phyloP scores from a whole-genome alignment of 2,329 filamentous ascomycete genomes.

The Exophiala calicioides region DNA sequence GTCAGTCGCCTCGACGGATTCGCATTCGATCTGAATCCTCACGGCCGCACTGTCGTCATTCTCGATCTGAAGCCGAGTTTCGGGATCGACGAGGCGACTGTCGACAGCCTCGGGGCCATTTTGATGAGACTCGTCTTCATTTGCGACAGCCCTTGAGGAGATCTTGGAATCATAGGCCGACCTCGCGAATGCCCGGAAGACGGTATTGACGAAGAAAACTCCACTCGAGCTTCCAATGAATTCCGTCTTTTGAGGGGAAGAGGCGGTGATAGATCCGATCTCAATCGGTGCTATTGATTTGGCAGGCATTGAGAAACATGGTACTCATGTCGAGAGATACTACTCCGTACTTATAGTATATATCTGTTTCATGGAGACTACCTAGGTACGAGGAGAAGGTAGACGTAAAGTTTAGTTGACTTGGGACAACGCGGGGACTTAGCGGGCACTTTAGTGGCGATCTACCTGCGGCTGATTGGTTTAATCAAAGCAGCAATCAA shows the following conservation, averaged over 20 bases:
- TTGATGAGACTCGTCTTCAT: slow-evolving; percentile 17
- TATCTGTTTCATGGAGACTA: too few species aligned
- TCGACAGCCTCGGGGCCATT: slow-evolving; percentile 9
- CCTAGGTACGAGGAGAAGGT: too few species aligned
- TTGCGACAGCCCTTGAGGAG: neutral
- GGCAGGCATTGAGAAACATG: too few species aligned
- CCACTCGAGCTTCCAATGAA: slow-evolving; percentile 55
- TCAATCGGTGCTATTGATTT: slow-evolving; percentile 13
- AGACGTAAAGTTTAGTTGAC: too few species aligned
- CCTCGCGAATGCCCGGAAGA: slow-evolving; percentile 50
- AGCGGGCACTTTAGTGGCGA: too few species aligned
- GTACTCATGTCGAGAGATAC: too few species aligned
- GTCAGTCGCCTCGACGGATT: neutral
- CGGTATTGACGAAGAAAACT: slow-evolving; percentile 55
- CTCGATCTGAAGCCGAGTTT: slow-evolving; percentile 5
- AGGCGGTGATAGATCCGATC: slow-evolving; percentile 42
- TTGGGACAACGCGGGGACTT: too few species aligned
- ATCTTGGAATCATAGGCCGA: slow-evolving; percentile 25
- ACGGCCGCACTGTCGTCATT: neutral
- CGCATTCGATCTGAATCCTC: slow-evolving; percentile 10
- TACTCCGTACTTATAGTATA: too few species aligned
- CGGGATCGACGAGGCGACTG: slow-evolving; percentile 15
- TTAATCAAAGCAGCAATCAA: too few species aligned
- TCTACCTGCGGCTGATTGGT: too few species aligned
- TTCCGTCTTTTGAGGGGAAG: slow-evolving; percentile 46